Conservation (phyloP, 371 early-diverging fungal genomes). For the Mucor velutinosus region DNA sequence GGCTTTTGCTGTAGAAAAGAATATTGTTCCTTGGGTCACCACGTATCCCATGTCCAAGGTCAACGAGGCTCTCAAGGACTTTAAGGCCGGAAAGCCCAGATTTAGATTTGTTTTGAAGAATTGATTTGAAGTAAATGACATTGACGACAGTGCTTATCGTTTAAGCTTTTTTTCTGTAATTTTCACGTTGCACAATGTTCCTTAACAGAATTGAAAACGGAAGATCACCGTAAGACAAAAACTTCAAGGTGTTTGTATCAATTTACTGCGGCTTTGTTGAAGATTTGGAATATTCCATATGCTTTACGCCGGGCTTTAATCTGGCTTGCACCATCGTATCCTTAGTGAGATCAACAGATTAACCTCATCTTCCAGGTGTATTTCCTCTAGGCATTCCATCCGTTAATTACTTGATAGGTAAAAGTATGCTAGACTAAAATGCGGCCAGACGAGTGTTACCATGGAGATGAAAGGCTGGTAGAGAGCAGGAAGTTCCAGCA, state of each 20-base stretch:
- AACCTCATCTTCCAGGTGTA: too few species aligned
- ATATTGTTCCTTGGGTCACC: constrained; percentile 63
- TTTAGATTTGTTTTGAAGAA: constrained; percentile 65
- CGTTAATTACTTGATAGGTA: neutral
- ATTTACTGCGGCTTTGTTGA: neutral
- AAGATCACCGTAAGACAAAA: neutral
- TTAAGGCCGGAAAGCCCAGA: constrained; percentile 58
- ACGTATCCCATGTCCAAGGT: constrained; percentile 56
- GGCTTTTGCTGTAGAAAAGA: constrained; percentile 62
- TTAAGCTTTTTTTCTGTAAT: constrained; percentile 1
- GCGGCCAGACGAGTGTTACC: neutral
- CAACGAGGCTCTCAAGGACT: constrained; percentile 57
- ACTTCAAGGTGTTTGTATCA: neutral
- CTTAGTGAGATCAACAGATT: neutral
- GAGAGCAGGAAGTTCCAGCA: neutral
- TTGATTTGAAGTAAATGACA: neutral
- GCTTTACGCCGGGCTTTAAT: neutral
- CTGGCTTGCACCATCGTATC: neutral
- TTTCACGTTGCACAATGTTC: neutral
- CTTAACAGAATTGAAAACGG: neutral
- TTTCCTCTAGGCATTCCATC: neutral
- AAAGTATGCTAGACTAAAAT: neutral
- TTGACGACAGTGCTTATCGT: neutral
- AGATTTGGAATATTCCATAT: neutral
- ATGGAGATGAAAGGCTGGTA: neutral